phyloP scores from a whole-genome alignment of 257 asterid species.

The Buddleja alternifolia region DNA sequence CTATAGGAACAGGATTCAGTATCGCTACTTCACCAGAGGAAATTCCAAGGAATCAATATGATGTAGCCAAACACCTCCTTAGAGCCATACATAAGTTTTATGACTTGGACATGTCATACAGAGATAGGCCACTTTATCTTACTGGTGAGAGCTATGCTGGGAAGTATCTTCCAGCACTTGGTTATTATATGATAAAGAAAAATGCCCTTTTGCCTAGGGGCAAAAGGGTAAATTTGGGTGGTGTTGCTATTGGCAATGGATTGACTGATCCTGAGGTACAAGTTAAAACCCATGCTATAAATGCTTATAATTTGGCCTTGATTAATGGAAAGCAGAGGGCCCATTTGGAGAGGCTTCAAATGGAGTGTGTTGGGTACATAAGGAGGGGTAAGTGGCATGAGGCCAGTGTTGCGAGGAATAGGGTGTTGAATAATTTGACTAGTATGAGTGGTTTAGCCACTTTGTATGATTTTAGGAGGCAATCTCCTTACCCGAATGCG shows the following conservation, averaged over 20 bases:
- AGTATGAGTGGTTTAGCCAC: constrained; percentile 83
- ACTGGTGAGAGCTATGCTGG: constrained; percentile 93
- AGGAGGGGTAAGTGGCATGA: constrained; percentile 59
- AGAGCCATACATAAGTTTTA: constrained; percentile 58
- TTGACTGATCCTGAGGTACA: constrained; percentile 81
- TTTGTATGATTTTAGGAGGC: constrained; percentile 59
- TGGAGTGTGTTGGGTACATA: constrained; percentile 33
- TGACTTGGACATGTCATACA: constrained; percentile 48
- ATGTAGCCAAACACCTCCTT: constrained; percentile 62
- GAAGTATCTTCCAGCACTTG: constrained; percentile 78
- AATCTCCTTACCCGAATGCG: constrained; percentile 55
- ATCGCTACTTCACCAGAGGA: constrained; percentile 65
- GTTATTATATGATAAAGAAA: constrained; percentile 51
- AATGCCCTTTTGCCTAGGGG: constrained; percentile 44
- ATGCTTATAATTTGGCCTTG: constrained; percentile 54
- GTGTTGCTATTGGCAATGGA: constrained; percentile 86
- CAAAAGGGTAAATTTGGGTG: constrained; percentile 52
- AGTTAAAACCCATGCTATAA: constrained; percentile 62
- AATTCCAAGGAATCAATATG: constrained; percentile 76
- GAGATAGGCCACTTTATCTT: constrained; percentile 60
- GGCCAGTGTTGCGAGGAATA: constrained; percentile 47
- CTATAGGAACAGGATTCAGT: constrained; percentile 86
- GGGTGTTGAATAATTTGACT: constrained; percentile 41
- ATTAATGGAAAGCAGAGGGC: constrained; percentile 62
- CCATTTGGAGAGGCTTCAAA: constrained; percentile 57